Evolutionary conservation across 352 stramenopile genomes (phyloP).

Genomic region (Phytophthora aleatoria): DNA sequence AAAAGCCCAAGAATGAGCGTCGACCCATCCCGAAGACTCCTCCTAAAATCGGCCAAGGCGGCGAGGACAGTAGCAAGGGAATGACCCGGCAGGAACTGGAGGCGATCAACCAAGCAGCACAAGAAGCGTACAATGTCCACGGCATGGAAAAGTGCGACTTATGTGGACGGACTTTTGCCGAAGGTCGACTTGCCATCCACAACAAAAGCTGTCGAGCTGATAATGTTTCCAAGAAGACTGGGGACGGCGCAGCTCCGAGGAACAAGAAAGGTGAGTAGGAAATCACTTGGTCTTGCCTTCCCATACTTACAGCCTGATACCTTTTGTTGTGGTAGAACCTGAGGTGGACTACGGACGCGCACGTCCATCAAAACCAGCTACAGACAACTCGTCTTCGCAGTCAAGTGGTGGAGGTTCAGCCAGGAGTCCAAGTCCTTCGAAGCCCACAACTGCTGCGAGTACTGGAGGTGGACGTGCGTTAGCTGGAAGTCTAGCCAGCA

Average conservation of each 20-base stretch:
- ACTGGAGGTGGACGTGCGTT: slow-evolving; percentile 28
- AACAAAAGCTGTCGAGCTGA: slow-evolving; percentile 60
- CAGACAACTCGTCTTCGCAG: slow-evolving; percentile 17
- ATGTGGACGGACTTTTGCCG: slow-evolving; percentile 76
- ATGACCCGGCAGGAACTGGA: slow-evolving; percentile 68
- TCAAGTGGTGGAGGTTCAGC: slow-evolving; percentile 8
- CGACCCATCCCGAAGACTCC: slow-evolving; percentile 72
- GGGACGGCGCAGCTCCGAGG: slow-evolving; percentile 52
- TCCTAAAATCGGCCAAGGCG: slow-evolving; percentile 40
- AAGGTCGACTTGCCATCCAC: slow-evolving; percentile 75
- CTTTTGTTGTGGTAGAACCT: slow-evolving; percentile 15
- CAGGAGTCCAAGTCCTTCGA: not conserved
- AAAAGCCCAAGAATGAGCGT: slow-evolving; percentile 66
- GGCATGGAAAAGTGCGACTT: slow-evolving; percentile 83
- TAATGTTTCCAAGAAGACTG: slow-evolving; percentile 48
- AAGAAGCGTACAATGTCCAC: slow-evolving; percentile 74
- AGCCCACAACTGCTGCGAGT: slow-evolving; percentile 19
- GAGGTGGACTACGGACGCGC: slow-evolving; percentile 42
- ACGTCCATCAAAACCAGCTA: slow-evolving; percentile 10
- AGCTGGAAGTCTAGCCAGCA: slow-evolving; percentile 62
- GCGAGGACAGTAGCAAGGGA: slow-evolving; percentile 9
- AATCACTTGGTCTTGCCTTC: not conserved
- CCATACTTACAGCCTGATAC: not conserved
- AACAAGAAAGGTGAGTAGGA: slow-evolving; percentile 56
- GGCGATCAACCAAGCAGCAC: slow-evolving; percentile 63